Evolutionary conservation across 176 grass and related monocot species (phyloP).

Genomic region (Raddia distichophylla): DNA sequence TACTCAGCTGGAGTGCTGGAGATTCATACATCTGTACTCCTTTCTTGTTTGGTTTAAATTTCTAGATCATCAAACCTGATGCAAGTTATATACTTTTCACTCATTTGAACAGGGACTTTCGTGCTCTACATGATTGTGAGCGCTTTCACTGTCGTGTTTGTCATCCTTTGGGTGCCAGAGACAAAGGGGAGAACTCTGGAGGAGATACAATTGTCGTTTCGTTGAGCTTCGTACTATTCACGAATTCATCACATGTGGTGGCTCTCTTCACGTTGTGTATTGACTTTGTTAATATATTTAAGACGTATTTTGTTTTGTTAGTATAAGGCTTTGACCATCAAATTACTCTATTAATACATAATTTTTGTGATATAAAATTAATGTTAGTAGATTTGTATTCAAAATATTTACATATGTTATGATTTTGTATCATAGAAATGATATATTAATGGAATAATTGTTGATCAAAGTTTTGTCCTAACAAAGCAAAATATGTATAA

Average conservation of each 20-base stretch:
- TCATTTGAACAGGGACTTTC: slow-evolving; percentile 69
- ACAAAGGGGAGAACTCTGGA: slow-evolving; percentile 96
- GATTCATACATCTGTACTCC: slow-evolving; percentile 34
- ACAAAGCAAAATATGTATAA: no score
- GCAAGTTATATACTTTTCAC: slow-evolving; percentile 1
- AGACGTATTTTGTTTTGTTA: no score
- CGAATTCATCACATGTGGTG: not conserved
- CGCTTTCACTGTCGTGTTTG: slow-evolving; percentile 60
- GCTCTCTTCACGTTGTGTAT: slow-evolving; percentile 11
- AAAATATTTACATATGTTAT: no score
- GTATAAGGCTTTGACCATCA: no score
- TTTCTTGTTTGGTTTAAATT: not conserved
- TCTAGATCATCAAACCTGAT: slow-evolving; percentile 21
- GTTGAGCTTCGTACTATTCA: slow-evolving; percentile 26
- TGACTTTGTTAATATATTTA: no score
- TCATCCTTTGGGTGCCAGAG: slow-evolving; percentile 84
- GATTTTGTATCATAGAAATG: no score
- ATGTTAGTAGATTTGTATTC: no score
- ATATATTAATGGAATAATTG: no score
- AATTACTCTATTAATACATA: no score
- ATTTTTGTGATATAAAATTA: no score
- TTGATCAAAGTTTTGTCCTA: no score
- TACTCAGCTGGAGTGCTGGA: slow-evolving; percentile 82
- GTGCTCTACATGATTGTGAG: slow-evolving; percentile 65
- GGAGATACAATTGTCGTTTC: slow-evolving; percentile 92